Conservation (phyloP, 2,329 filamentous ascomycete genomes). For the Didymellaceae sp. region DNA sequence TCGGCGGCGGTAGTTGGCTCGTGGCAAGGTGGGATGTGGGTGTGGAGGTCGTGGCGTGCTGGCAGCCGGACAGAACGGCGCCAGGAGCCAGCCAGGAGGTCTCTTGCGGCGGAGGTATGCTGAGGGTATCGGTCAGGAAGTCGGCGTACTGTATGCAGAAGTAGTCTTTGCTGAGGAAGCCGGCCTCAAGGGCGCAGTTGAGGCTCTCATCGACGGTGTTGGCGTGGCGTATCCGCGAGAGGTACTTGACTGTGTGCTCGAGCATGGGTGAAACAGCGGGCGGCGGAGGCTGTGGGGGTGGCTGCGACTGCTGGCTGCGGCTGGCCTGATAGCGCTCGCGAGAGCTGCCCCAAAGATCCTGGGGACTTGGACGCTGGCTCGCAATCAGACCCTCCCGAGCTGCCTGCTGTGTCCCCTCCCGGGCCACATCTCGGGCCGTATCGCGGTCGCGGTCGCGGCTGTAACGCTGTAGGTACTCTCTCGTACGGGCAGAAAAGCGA, state of each 20-base stretch:
- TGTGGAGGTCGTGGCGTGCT: conserved; percentile 59
- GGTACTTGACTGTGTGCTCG: conserved; percentile 67
- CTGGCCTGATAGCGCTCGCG: conserved; percentile 27
- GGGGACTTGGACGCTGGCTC: conserved; percentile 24
- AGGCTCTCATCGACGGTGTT: conserved; percentile 62
- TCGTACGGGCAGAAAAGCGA: conserved; percentile 47
- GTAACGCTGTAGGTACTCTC: conserved; percentile 50
- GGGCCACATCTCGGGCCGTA: neutral
- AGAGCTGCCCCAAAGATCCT: conserved; percentile 38
- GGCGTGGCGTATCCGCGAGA: conserved; percentile 63
- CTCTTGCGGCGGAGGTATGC: conserved; percentile 57
- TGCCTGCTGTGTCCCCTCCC: neutral
- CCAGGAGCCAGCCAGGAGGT: conserved; percentile 70
- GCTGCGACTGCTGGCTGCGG: conserved; percentile 29
- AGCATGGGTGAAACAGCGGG: conserved; percentile 49
- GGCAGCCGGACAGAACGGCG: conserved; percentile 65
- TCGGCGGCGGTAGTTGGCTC: conserved; percentile 33
- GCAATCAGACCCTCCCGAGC: neutral
- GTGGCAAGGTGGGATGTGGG: neutral
- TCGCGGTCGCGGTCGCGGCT: conserved; percentile 50
- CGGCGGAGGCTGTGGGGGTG: conserved; percentile 16
- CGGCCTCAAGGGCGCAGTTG: conserved; percentile 59
- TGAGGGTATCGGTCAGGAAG: conserved; percentile 63
- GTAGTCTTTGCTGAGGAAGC: conserved; percentile 61
- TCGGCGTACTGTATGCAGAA: conserved; percentile 57